These are phyloP conservation scores for Ogataea philodendri DNA, from an alignment of 805 yeast genomes.

Conservation along the genomic window DNA sequence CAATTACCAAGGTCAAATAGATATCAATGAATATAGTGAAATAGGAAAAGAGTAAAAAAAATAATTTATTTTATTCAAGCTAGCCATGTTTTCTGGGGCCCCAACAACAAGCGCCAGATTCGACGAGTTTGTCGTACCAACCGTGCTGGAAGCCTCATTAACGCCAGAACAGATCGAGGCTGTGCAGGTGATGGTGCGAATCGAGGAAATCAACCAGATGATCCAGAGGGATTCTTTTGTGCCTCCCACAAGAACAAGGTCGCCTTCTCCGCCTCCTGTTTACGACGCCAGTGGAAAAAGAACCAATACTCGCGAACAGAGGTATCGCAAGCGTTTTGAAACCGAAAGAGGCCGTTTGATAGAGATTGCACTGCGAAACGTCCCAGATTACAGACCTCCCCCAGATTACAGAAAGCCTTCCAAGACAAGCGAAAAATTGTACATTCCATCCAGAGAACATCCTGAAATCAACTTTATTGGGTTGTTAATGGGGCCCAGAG, in stretches of 20 bases:
- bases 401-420: conserved; percentile 63
- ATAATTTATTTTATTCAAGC: background rate
- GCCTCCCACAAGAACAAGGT: conserved; percentile 49
- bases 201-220: conserved; percentile 73
- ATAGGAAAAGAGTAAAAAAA: conserved; percentile 4
- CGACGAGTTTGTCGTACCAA: conserved; percentile 6
- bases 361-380: conserved; percentile 65
- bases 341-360: conserved; percentile 78
- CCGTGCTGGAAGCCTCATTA: conserved; percentile 29
- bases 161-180: conserved; percentile 80
- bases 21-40: background rate
- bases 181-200: conserved; percentile 65
- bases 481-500: conserved; percentile 89
- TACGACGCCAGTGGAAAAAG: conserved; percentile 84
- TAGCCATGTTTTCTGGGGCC: conserved; percentile 4
- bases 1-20: conserved; percentile 3
- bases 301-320: conserved; percentile 74
- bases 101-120: conserved; percentile 3
- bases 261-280: conserved; percentile 90
- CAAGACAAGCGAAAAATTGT: conserved; percentile 75
- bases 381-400: conserved; percentile 82
- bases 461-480: conserved; percentile 96
- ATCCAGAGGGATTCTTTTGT: conserved; percentile 51
- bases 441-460: conserved; percentile 78
- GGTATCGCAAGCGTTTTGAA: conserved; percentile 62